Evolutionary conservation across 495 filamentous ascomycete genomes (phyloP).

Genomic region (Echria macrotheca): DNA sequence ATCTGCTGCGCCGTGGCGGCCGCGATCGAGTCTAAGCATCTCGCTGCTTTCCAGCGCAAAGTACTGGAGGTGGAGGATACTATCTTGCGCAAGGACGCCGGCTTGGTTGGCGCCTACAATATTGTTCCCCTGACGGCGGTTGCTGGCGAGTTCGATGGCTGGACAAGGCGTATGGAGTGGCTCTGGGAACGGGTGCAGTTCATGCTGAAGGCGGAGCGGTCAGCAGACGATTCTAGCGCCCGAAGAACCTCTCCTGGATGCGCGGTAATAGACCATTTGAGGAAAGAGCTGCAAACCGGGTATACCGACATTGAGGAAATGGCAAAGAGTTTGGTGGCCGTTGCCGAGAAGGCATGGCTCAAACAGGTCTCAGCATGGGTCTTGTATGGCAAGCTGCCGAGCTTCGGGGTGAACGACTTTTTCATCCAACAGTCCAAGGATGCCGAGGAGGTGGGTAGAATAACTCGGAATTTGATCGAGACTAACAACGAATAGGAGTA

Average conservation of each 20-base stretch:
- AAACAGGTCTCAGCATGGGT: constrained; percentile 85
- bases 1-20: constrained; percentile 87
- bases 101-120: constrained; percentile 78
- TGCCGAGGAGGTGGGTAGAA: constrained; percentile 31
- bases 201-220: constrained; percentile 43
- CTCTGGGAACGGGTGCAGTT: constrained; percentile 65
- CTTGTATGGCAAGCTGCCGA: constrained; percentile 75
- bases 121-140: constrained; percentile 87
- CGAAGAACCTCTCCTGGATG: constrained; percentile 46
- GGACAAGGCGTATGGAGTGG: constrained; percentile 82
- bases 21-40: constrained; percentile 64
- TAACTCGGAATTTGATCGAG: no score
- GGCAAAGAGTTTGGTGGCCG: constrained; percentile 59
- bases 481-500: constrained; percentile 25
- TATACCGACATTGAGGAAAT: constrained; percentile 78
- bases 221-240: constrained; percentile 6
- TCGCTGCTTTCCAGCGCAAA: constrained; percentile 73
- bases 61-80: constrained; percentile 77
- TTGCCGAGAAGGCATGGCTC: constrained; percentile 87
- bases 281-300: constrained; percentile 74
- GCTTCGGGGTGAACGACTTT: constrained; percentile 71
- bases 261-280: constrained; percentile 67
- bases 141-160: constrained; percentile 74
- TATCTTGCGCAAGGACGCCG: constrained; percentile 64
- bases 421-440: constrained; percentile 54